Evolutionary conservation across 2,329 filamentous ascomycete species (phyloP), one percentile per base, ranked within the genome.

Genomic region (Trichoderma sp.): DNA sequence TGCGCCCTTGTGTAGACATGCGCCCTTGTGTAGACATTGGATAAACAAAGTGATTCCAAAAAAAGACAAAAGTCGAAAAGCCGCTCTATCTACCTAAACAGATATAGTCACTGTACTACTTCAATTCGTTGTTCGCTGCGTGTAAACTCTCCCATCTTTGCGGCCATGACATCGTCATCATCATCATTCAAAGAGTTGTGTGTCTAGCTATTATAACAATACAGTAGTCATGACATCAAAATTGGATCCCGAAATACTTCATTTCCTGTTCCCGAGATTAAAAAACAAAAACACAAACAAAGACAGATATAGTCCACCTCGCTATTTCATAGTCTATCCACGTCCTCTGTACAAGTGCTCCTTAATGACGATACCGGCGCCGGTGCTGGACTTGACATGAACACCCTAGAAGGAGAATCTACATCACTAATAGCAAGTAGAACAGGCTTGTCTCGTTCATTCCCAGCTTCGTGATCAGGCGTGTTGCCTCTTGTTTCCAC

Each of bases 401-500:
- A 73, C 29, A 56, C 45, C 3, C 63, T 65, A 3, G 69, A 73
- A 29, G 69, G 69, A 29, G 69, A 73, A 29, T 73, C 60, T 3
- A 56, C 29, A 14, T 65, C 69, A 9, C 60, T 27, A 16, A 56
- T 56, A 1, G n/a, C 21, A 3, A 73, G 59, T 3, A 73, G 6
- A 2, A 50, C 12, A 8, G 41, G 3, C 60, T 53, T 73, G 21
- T 73, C 69, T n/a, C 41, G 27, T 9, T 65, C 69, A 16, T n/a
- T 24, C 3, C 41, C 29, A 14, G 35, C 18, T 6, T 35, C 68
- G 16, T 14, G 38, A 14, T 64, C 69, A 29, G 69, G 69, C 29
- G 69, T 65, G 29, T 73, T 73, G 5, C 69, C 56, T n/a, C 69
- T 73, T 8, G 69, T 73, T 27, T 73, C 69, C 16, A 64, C 69